Evolutionary conservation across 1,284 basidiomycete species (phyloP), one percentile per base, ranked within the genome.

Genomic region (Butyriboletus appendiculatus): DNA sequence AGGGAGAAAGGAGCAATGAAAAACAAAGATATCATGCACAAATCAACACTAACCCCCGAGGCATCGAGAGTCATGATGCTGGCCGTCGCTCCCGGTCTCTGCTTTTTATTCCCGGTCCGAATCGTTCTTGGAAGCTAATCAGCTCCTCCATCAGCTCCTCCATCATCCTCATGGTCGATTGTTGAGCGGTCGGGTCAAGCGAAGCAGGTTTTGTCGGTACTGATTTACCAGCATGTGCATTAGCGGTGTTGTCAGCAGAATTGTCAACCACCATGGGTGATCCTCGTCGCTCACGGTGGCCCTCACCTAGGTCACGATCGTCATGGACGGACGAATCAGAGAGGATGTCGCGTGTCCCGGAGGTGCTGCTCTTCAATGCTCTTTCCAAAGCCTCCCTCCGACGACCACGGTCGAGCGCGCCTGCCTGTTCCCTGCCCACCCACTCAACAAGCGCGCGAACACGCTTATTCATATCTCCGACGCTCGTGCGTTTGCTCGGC

Each of bases 401-500:
- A 58, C 90, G 81, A 39, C 77, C 81, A 44, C 90, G 81, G 69
- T 91, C 90, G 33, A 81, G 76, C 46, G 90, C 89, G 61, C 83
- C 86, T 1, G 84, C 84, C 69, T 95, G 92, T 66, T 92, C 88
- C 56, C 91, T 80, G 40, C 88, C 90, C 14, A 95, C 92, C 85
- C 94, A 98, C 66, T 98, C 96, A 34, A 96, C 84, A 54, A 98
- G 81, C 52, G 90, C 86, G 43, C 94, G 81, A 20, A 97, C 94
- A 20, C 96, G 86, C 75, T 98, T 98, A 70, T 94, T 92, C 94
- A 99, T 97, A 69, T 99, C 96, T 18, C 87, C 89, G 24, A 96
- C 87, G 61, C 95, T 97, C 82, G 90, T 94, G 48, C 96, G 82
- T 72, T 97, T 96, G 59, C 86, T 84, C 0, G 96, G 96, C 86